Base-by-base conservation (phyloP, 148 eudicot genomes). In the Drosera capensis region DNA sequence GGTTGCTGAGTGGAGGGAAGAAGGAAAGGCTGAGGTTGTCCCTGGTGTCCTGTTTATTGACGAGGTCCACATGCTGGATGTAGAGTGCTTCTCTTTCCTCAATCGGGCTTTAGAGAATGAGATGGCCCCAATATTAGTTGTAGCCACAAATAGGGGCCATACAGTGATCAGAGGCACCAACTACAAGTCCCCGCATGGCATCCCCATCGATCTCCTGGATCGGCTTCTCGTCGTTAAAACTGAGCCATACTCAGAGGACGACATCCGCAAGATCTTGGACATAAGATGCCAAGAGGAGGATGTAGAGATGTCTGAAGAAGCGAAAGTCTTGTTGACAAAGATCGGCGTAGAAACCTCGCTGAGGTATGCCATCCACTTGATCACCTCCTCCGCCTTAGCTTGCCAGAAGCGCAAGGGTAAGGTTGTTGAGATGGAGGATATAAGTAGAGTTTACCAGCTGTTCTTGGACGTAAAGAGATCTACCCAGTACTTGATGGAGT, bases 31-130 rank as follows among this genome's bases (percentile, higher is more conserved):
- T 14, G 99, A 90, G 62, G 81, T 90, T 34, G 69, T 90, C 15
- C 95, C 93, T 4, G 99, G 99, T 24, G 99, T 90, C 26, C 78
- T 84, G 52, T 90, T 90, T 73, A 84, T 90, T 11, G 99, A 90
- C 20, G 99, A 84, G 73, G 99, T 90, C 19, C 99, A 90, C 68
- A 84, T 90, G 99, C 65, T 90, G 21, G 99, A 90, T 48, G 66
- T 84, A 0, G 95, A 90, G 69, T 90, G 99, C 60, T 90, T 90
- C 43, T 90, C 99, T 12, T 90, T 90, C 66, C 62, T 90, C 8
- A 90, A 90, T 45, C 87, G 99, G 2, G 99, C 99, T 40, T 34
- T 90, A 34, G 99, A 90, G 53, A 90, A 84, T 23, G 99, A 90
- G 28, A 90, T 90, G 99, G 81, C 99, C 16, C 99, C 99, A 0